Evolutionary conservation across 1,284 basidiomycete species (phyloP).

Genomic region (Sanghuangporus baumii): DNA sequence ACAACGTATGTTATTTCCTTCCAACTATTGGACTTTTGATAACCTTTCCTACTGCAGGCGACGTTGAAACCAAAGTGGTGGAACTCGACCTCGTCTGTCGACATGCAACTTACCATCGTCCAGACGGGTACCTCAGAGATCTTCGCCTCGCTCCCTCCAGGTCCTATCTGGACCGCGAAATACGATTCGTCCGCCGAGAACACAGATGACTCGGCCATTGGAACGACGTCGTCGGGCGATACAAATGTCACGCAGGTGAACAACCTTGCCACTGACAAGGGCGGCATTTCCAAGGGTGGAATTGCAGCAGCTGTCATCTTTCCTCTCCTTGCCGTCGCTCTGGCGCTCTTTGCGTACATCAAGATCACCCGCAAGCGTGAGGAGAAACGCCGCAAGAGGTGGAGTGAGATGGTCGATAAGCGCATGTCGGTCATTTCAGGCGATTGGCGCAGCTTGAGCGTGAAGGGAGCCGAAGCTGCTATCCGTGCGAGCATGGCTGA

Average conservation of each 20-base stretch:
- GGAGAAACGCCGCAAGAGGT: constrained; percentile 58
- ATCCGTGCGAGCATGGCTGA: constrained; percentile 61
- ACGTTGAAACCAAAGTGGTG: constrained; percentile 71
- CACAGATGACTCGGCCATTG: constrained; percentile 33
- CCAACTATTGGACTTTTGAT: background rate
- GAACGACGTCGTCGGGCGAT: constrained; percentile 33
- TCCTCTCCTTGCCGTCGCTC: constrained; percentile 51
- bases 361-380: constrained; percentile 52
- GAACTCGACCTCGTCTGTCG: constrained; percentile 52
- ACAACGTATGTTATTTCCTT: constrained; percentile 29
- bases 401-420: constrained; percentile 68
- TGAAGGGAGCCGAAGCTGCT: constrained; percentile 65
- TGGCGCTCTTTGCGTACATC: constrained; percentile 49
- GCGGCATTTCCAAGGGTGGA: constrained; percentile 52
- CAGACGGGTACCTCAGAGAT: constrained; percentile 48
- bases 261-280: constrained; percentile 27
- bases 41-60: constrained; percentile 23
- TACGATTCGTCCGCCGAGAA: constrained; percentile 45
- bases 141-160: constrained; percentile 53
- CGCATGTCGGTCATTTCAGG: constrained; percentile 76
- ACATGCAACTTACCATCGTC: constrained; percentile 67
- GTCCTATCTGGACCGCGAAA: constrained; percentile 69
- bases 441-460: constrained; percentile 73
- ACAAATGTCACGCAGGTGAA: constrained; percentile 32
- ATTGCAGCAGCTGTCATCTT: constrained; percentile 76